phyloP scores from a whole-genome alignment of 139 green algal species.

The Volvox reticuliferus region DNA sequence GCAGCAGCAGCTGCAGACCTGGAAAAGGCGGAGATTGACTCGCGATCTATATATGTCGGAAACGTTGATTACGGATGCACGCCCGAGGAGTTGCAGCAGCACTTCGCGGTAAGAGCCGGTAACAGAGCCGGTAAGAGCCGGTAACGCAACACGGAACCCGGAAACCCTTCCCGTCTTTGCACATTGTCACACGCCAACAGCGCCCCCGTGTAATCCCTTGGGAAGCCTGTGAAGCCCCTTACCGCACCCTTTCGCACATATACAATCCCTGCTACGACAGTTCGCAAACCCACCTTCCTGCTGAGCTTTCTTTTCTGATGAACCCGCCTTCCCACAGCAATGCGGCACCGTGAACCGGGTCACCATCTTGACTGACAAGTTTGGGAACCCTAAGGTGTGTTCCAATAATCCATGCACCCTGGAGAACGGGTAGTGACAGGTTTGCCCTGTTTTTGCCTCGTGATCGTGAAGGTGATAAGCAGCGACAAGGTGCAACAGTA shows the following conservation, averaged over 20 bases:
- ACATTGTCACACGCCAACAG: too few species aligned
- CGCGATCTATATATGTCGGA: constrained; percentile 92
- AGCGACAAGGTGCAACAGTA: too few species aligned
- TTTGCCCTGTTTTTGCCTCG: not conserved
- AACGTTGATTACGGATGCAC: constrained; percentile 95
- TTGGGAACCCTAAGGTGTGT: constrained; percentile 92
- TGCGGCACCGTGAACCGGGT: constrained; percentile 99
- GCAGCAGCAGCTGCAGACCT: constrained; percentile 48
- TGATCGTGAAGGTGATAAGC: not conserved
- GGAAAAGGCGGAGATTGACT: constrained; percentile 91
- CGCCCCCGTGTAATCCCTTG: too few species aligned
- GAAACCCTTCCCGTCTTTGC: too few species aligned
- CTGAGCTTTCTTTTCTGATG: too few species aligned
- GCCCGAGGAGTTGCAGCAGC: constrained; percentile 95
- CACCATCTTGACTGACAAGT: constrained; percentile 97
- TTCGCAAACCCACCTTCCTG: too few species aligned
- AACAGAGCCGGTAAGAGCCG: constrained; percentile 48
- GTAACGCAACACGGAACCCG: too few species aligned
- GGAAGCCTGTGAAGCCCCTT: too few species aligned
- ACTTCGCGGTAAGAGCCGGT: constrained; percentile 76
- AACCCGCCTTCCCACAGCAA: constrained; percentile 67
- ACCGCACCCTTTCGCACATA: too few species aligned
- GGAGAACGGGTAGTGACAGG: too few species aligned
- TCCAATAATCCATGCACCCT: too few species aligned
- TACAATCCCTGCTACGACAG: too few species aligned